A percentile compares a stretch with the other conserved stretches of the same genome.
Conservation (phyloP, 1,284 basidiomycete species). For the Pseudozyma thailandica region DNA sequence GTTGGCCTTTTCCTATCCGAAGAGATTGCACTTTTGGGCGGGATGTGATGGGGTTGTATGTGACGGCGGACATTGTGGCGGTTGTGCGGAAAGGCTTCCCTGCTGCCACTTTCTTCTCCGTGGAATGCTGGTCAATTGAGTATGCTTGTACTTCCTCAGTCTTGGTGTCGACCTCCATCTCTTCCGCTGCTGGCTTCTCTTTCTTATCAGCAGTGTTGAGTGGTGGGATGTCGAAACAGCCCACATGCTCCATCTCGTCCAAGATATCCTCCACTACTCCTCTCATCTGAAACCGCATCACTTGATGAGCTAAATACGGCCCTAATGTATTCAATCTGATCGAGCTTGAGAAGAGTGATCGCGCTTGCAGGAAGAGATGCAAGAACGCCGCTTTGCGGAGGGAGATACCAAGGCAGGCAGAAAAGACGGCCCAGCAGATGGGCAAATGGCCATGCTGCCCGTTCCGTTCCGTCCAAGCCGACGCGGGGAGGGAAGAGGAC, state of each 20-base stretch:
- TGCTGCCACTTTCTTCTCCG: not conserved
- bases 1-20: conserved; percentile 17
- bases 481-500: conserved; percentile 4
- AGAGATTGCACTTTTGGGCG: conserved; percentile 13
- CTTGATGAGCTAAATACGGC: conserved; percentile 89
- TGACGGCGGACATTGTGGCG: conserved; percentile 1
- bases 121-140: not conserved
- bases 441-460: conserved; percentile 80
- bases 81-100: conserved; percentile 17
- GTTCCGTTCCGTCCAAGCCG: not conserved
- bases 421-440: conserved; percentile 87
- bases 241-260: conserved; percentile 12
- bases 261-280: conserved; percentile 28
- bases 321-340: conserved; percentile 91
- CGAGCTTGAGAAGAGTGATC: conserved; percentile 86
- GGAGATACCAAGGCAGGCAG: conserved; percentile 79
- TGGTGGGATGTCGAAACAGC: conserved; percentile 3
- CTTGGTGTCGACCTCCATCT: conserved; percentile 6
- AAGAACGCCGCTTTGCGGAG: conserved; percentile 78
- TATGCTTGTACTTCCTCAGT: conserved; percentile 1
- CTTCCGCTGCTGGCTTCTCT: not conserved
- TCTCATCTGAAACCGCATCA: conserved; percentile 78
- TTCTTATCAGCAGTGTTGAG: not conserved
- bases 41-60: not conserved
- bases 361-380: conserved; percentile 90